A percentile compares a stretch with the other conserved stretches of the same genome.
These are phyloP conservation scores for Grigorovia yakushimaensis DNA, from an alignment of 805 yeast species.

Conservation along the genomic window DNA sequence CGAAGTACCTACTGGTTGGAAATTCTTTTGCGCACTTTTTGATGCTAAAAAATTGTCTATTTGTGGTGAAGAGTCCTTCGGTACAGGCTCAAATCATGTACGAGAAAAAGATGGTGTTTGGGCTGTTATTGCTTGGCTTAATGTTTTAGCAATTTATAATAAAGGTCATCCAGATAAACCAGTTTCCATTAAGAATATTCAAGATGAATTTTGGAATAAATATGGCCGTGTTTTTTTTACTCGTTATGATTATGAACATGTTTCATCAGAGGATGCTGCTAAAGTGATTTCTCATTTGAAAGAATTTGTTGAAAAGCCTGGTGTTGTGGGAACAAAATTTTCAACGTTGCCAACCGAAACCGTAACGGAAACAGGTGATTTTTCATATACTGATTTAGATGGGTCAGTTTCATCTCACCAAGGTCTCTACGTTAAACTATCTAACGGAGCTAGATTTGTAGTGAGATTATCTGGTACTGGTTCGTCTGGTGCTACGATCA, in stretches of 20 bases:
- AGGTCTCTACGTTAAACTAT: slow-evolving; percentile 77
- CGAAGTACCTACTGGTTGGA: slow-evolving; percentile 99
- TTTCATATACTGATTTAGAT: slow-evolving; percentile 88
- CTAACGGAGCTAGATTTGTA: slow-evolving; percentile 76
- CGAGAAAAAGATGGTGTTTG: slow-evolving; percentile 97
- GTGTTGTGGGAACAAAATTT: slow-evolving; percentile 44
- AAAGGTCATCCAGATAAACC: slow-evolving; percentile 44
- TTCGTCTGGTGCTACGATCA: slow-evolving; percentile 93
- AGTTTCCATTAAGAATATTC: slow-evolving; percentile 71
- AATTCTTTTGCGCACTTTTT: slow-evolving; percentile 91
- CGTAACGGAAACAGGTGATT: slow-evolving; percentile 76
- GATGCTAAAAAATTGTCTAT: slow-evolving; percentile 89
- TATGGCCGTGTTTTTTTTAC: slow-evolving; percentile 96
- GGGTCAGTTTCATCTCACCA: slow-evolving; percentile 84
- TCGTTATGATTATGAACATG: slow-evolving; percentile 91
- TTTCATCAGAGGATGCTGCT: slow-evolving; percentile 63
- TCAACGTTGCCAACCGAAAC: slow-evolving; percentile 36
- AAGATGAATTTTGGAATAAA: slow-evolving; percentile 76
- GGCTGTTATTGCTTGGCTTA: slow-evolving; percentile 97
- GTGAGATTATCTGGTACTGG: slow-evolving; percentile 95
- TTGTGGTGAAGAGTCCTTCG: slow-evolving; percentile 97
- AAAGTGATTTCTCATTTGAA: slow-evolving; percentile 50
- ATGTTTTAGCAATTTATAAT: slow-evolving; percentile 80
- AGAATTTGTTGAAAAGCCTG: slow-evolving; percentile 28
- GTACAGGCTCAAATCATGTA: slow-evolving; percentile 95